Evolutionary conservation across 2,329 filamentous ascomycete genomes (phyloP).

Genomic region (Apiospora arundinis): DNA sequence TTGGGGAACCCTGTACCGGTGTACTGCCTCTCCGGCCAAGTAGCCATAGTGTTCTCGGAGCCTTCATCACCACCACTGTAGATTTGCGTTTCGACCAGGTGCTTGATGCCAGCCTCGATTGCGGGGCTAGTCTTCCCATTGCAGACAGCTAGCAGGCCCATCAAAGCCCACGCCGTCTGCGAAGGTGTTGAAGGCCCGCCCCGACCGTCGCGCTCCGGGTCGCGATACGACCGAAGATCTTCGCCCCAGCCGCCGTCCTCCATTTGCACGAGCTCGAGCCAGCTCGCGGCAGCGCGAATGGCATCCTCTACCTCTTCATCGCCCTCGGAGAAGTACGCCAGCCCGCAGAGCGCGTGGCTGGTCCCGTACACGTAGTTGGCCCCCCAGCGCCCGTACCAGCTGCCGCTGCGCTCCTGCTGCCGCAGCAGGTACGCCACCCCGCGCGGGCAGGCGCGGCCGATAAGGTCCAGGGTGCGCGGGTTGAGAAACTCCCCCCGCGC

Average conservation of each 20-base stretch:
- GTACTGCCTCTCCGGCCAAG: constrained; percentile 19
- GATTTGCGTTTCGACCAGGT: constrained; percentile 21
- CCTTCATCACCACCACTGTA: constrained; percentile 20
- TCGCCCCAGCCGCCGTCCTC: constrained; percentile 43
- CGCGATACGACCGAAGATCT: constrained; percentile 31
- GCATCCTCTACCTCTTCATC: constrained; percentile 22
- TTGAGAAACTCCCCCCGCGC: not conserved
- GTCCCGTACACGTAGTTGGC: constrained; percentile 44
- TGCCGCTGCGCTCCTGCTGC: constrained; percentile 35
- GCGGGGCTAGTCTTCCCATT: not conserved
- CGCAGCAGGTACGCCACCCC: constrained; percentile 35
- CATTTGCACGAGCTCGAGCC: constrained; percentile 38
- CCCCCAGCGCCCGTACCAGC: constrained; percentile 43
- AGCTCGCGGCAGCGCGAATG: constrained; percentile 26
- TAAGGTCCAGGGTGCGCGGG: not conserved
- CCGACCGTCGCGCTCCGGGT: constrained; percentile 25
- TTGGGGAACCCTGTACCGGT: constrained; percentile 20
- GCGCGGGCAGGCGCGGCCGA: constrained; percentile 22
- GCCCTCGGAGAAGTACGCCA: constrained; percentile 31
- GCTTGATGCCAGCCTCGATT: constrained; percentile 1
- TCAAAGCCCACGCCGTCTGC: constrained; percentile 42
- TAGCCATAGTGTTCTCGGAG: constrained; percentile 17
- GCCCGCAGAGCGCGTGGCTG: constrained; percentile 38
- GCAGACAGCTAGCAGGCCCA: constrained; percentile 34
- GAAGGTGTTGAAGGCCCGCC: constrained; percentile 35